phyloP scores from a whole-genome alignment of 495 filamentous ascomycete genomes.

The Xylaria sp. region DNA sequence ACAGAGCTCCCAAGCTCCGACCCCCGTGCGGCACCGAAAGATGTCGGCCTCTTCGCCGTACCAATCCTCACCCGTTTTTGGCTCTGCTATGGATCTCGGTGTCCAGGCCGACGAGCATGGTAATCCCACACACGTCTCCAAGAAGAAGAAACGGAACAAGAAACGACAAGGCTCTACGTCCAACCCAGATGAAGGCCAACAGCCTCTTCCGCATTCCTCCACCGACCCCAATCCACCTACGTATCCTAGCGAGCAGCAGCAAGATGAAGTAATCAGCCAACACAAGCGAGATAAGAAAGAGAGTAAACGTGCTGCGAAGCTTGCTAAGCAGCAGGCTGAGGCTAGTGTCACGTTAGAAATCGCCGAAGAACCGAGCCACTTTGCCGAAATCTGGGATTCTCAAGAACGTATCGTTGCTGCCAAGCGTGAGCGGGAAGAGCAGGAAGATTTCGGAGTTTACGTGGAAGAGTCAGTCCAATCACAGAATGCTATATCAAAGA shows the following conservation, averaged over 20 bases:
- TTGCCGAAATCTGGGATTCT: slow-evolving; percentile 16
- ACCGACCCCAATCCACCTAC: background rate
- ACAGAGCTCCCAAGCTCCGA: background rate
- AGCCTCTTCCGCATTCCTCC: background rate
- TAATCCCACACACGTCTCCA: background rate
- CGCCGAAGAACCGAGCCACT: background rate
- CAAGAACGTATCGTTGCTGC: slow-evolving; percentile 10
- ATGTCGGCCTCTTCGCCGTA: slow-evolving; percentile 8
- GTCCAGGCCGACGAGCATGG: background rate
- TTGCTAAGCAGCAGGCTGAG: slow-evolving; percentile 38
- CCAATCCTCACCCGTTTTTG: background rate
- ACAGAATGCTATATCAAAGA: background rate
- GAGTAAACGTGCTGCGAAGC: slow-evolving; percentile 24
- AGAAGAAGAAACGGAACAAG: slow-evolving; percentile 36
- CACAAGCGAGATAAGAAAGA: slow-evolving; percentile 14
- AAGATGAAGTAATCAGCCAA: background rate
- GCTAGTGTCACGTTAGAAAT: slow-evolving; percentile 1
- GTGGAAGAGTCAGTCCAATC: background rate
- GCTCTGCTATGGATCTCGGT: background rate
- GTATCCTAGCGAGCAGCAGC: slow-evolving; percentile 7
- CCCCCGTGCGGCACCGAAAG: background rate
- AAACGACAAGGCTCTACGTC: slow-evolving; percentile 33
- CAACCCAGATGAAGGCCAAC: slow-evolving; percentile 16
- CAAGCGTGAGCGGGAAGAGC: slow-evolving; percentile 13
- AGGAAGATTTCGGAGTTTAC: slow-evolving; percentile 8